phyloP scores from a whole-genome alignment of 2,329 filamentous ascomycete species.

The Raffaelea deltoideospora region DNA sequence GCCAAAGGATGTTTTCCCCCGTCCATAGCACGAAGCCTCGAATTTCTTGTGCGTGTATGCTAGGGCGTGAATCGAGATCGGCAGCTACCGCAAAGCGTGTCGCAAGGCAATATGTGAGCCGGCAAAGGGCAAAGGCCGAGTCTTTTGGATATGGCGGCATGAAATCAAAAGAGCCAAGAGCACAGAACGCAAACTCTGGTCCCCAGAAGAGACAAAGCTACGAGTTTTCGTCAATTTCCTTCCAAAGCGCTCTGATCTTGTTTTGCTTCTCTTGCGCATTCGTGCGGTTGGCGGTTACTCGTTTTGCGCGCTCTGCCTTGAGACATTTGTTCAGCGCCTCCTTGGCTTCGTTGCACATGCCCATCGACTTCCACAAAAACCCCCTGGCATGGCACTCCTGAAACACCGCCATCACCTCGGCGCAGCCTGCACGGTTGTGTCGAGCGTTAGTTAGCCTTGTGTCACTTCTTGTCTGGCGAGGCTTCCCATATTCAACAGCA shows the following conservation, averaged over 20 bases:
- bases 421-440: constrained; percentile 73
- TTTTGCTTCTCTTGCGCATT: constrained; percentile 53
- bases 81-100: too few species aligned
- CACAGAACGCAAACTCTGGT: too few species aligned
- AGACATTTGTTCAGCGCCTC: constrained; percentile 73
- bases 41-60: too few species aligned
- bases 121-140: too few species aligned
- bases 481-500: neutral
- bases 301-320: constrained; percentile 62
- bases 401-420: constrained; percentile 82
- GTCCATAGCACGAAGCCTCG: too few species aligned
- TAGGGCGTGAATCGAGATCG: too few species aligned
- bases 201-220: constrained; percentile 1
- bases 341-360: constrained; percentile 83
- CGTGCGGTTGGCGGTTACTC: constrained; percentile 63
- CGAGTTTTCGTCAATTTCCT: constrained; percentile 59
- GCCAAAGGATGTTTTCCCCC: too few species aligned
- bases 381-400: constrained; percentile 90
- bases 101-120: too few species aligned
- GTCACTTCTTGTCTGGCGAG: neutral
- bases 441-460: too few species aligned
- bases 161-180: too few species aligned
- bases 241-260: constrained; percentile 63
- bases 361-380: constrained; percentile 81
- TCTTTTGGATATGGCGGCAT: too few species aligned